Conservation (phyloP, 1,284 basidiomycete species). For the Testicularia cyperi region DNA sequence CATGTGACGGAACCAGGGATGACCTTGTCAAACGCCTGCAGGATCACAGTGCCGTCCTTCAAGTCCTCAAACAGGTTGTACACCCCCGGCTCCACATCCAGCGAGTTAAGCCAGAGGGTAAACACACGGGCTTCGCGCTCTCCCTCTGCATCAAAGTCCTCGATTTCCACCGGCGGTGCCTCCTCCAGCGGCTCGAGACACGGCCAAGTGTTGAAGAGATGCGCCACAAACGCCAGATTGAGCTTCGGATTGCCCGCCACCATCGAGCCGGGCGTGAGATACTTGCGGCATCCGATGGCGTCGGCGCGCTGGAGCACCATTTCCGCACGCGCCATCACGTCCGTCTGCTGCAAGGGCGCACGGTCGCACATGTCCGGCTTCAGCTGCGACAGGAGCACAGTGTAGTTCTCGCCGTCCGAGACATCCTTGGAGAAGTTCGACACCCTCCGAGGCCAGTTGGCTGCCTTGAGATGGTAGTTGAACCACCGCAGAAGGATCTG, state of each 20-base stretch:
- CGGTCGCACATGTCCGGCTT: conserved; percentile 84
- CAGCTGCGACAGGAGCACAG: conserved; percentile 88
- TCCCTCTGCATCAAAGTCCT: conserved; percentile 98
- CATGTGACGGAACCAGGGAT: conserved; percentile 87
- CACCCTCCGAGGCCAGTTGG: conserved; percentile 75
- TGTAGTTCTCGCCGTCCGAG: conserved; percentile 94
- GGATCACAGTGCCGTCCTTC: conserved; percentile 81
- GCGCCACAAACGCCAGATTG: conserved; percentile 96
- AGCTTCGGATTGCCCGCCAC: conserved; percentile 94
- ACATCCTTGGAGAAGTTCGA: conserved; percentile 96
- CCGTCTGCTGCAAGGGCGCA: conserved; percentile 82
- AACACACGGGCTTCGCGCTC: conserved; percentile 97
- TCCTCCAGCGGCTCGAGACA: conserved; percentile 75
- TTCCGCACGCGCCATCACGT: conserved; percentile 81
- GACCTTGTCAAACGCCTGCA: conserved; percentile 96
- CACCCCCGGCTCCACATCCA: conserved; percentile 92
- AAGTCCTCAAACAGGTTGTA: conserved; percentile 96
- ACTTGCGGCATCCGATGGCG: conserved; percentile 90
- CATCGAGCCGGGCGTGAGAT: conserved; percentile 86
- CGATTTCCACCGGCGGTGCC: conserved; percentile 71
- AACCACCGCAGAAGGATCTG: conserved; percentile 97
- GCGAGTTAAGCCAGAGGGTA: conserved; percentile 94
- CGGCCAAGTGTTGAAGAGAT: conserved; percentile 97
- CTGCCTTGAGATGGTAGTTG: conserved; percentile 96
- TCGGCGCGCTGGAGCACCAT: conserved; percentile 90